phyloP scores from a whole-genome alignment of 1,284 basidiomycete species.

The Boletus sp. region DNA sequence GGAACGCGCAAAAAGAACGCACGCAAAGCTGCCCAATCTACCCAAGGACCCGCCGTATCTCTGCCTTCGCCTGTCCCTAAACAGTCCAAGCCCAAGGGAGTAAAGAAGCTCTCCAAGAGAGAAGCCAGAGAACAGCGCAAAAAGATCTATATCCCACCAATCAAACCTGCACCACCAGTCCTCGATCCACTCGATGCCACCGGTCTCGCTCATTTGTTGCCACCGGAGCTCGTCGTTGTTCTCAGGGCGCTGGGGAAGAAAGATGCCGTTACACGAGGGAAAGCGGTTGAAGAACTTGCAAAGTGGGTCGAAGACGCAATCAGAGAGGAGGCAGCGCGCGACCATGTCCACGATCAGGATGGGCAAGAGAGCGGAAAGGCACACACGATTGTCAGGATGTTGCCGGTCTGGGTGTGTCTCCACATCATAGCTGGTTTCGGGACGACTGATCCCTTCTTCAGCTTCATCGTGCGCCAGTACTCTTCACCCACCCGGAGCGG shows the following conservation, averaged over 20 bases:
- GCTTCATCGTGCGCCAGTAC: conserved; percentile 82
- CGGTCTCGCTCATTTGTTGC: conserved; percentile 73
- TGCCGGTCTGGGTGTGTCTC: conserved; percentile 85
- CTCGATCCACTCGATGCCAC: conserved; percentile 90
- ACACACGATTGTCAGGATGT: conserved; percentile 53
- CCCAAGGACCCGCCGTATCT: conserved; percentile 25
- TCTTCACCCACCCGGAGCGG: conserved; percentile 80
- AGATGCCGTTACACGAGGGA: conserved; percentile 81
- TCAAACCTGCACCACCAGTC: conserved; percentile 78
- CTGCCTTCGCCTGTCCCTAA: conserved; percentile 31
- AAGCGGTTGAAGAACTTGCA: conserved; percentile 83
- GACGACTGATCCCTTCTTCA: conserved; percentile 31
- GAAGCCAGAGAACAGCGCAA: conserved; percentile 68
- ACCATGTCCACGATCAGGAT: conserved; percentile 31
- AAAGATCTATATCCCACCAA: conserved; percentile 82
- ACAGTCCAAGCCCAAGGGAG: conserved; percentile 46
- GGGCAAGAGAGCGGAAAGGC: conserved; percentile 32
- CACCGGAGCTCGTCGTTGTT: conserved; percentile 82
- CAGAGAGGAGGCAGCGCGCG: conserved; percentile 42
- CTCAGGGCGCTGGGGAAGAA: conserved; percentile 87
- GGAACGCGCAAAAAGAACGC: conserved; percentile 86
- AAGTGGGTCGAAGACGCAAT: conserved; percentile 61
- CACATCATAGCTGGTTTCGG: conserved; percentile 2
- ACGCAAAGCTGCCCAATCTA: conserved; percentile 54
- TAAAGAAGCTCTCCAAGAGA: conserved; percentile 45